Conservation (phyloP, 495 filamentous ascomycete species). For the Clohesyomyces aquaticus region DNA sequence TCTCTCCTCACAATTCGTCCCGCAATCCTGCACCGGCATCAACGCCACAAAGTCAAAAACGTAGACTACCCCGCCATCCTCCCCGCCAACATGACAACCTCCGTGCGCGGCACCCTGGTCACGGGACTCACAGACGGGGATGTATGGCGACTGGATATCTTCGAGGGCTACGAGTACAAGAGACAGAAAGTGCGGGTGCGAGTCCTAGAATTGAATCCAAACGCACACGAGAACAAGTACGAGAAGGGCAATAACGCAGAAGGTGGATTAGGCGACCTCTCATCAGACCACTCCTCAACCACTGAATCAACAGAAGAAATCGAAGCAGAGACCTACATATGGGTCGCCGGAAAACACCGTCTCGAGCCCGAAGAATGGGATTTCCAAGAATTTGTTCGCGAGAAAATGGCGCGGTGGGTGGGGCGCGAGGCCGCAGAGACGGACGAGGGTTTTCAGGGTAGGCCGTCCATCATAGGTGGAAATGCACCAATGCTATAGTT, state of each 20-base stretch:
- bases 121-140: constrained; percentile 78
- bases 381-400: constrained; percentile 54
- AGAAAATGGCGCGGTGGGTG: constrained; percentile 45
- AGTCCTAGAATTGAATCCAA: constrained; percentile 47
- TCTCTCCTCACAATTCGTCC: constrained; percentile 65
- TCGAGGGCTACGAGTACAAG: constrained; percentile 79
- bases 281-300: no score
- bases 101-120: constrained; percentile 80
- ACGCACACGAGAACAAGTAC: constrained; percentile 50
- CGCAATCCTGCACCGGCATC: constrained; percentile 73
- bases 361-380: constrained; percentile 81
- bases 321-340: constrained; percentile 79
- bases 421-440: constrained; percentile 45
- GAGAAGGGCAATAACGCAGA: constrained; percentile 54
- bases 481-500: not conserved
- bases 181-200: constrained; percentile 58
- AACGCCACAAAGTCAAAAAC: constrained; percentile 65
- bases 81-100: constrained; percentile 42
- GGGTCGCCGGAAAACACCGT: constrained; percentile 48
- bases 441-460: constrained; percentile 43
- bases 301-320: constrained; percentile 60
- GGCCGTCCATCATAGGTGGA: constrained; percentile 33
- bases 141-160: constrained; percentile 74
- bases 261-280: no score
- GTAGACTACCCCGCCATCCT: constrained; percentile 89